These are phyloP conservation scores for Pestalotiopsis sp. DNA, from an alignment of 2,329 filamentous ascomycete genomes.

Conservation along the genomic window DNA sequence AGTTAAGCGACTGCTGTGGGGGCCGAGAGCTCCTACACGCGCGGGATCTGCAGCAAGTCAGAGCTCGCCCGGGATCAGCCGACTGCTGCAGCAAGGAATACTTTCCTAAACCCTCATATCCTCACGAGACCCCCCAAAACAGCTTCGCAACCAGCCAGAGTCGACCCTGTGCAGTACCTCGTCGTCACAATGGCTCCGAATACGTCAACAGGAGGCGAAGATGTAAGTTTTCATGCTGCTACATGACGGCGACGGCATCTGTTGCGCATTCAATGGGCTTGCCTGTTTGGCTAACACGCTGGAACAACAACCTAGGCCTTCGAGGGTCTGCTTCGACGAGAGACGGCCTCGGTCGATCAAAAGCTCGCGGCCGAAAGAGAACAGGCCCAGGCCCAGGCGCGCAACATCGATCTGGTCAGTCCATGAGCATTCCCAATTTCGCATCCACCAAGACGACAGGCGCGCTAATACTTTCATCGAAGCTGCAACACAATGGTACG, in stretches of 20 bases:
- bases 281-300: conserved; percentile 1
- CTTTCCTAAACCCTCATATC: neutral
- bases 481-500: conserved; percentile 81
- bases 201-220: conserved; percentile 22
- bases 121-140: neutral
- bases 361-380: conserved; percentile 23
- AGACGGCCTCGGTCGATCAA: conserved; percentile 28
- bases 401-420: conserved; percentile 65
- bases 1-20: too few species aligned
- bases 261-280: conserved; percentile 5
- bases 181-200: conserved; percentile 25
- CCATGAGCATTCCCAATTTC: conserved; percentile 6
- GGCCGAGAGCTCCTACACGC: too few species aligned
- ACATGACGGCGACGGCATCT: neutral
- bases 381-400: conserved; percentile 53
- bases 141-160: neutral
- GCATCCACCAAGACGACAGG: neutral
- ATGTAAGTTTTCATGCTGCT: conserved; percentile 19
- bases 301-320: conserved; percentile 24
- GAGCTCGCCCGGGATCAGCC: neutral
- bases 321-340: conserved; percentile 28
- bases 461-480: neutral
- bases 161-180: neutral
- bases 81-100: neutral
- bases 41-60: neutral